Conservation (phyloP, 2,329 filamentous ascomycete species). For the Fusarium xyrophilum region DNA sequence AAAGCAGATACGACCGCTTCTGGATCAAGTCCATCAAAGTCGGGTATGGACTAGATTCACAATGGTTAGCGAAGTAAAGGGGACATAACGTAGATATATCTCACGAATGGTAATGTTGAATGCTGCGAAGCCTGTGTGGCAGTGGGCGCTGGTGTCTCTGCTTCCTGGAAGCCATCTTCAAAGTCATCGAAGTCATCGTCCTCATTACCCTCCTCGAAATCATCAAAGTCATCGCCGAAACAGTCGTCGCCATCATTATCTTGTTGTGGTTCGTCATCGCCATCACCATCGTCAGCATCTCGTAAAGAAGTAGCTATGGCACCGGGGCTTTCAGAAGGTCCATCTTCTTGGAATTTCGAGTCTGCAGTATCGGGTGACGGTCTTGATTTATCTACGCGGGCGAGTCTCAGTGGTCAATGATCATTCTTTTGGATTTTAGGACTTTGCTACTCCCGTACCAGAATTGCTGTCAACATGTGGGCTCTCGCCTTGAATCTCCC, state of each 20-base stretch:
- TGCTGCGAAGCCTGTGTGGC: slow-evolving; percentile 45
- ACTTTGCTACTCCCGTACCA: slow-evolving; percentile 42
- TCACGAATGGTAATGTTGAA: slow-evolving; percentile 55
- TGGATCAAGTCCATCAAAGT: slow-evolving; percentile 67
- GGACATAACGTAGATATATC: slow-evolving; percentile 25
- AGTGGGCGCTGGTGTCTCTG: slow-evolving; percentile 48
- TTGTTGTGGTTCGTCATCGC: slow-evolving; percentile 11
- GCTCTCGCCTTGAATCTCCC: slow-evolving; percentile 40
- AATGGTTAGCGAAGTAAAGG: slow-evolving; percentile 33
- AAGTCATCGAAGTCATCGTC: slow-evolving; percentile 72
- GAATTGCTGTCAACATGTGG: slow-evolving; percentile 27
- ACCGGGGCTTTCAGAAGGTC: slow-evolving; percentile 39
- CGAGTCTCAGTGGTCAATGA: slow-evolving; percentile 37
- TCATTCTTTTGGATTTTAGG: slow-evolving; percentile 31
- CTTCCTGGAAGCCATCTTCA: slow-evolving; percentile 72
- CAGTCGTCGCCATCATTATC: slow-evolving; percentile 49
- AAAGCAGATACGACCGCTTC: slow-evolving; percentile 67
- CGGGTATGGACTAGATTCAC: slow-evolving; percentile 65
- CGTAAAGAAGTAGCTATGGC: slow-evolving; percentile 26
- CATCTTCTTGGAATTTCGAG: slow-evolving; percentile 40
- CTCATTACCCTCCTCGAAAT: slow-evolving; percentile 66
- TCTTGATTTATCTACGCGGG: slow-evolving; percentile 38
- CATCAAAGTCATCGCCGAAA: slow-evolving; percentile 68
- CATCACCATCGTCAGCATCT: slow-evolving; percentile 36
- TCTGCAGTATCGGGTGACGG: slow-evolving; percentile 42